Conservation (phyloP, 2,329 filamentous ascomycete species). For the Pseudocercospora musae region DNA sequence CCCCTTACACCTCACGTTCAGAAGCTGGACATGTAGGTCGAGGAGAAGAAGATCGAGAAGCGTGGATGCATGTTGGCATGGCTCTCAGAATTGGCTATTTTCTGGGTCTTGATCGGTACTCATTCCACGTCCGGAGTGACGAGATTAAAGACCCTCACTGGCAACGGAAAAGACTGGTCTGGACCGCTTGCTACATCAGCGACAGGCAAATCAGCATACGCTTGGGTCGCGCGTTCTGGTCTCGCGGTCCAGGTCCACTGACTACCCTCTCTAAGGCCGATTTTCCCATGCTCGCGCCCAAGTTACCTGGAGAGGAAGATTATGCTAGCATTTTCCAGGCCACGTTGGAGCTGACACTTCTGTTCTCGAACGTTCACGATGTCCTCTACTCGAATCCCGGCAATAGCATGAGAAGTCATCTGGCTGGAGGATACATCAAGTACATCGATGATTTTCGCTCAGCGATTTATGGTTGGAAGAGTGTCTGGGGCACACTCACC, state of each 20-base stretch:
- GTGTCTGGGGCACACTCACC: constrained; percentile 63
- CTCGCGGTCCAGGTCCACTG: constrained; percentile 65
- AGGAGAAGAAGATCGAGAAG: constrained; percentile 69
- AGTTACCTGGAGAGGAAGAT: constrained; percentile 60
- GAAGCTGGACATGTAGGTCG: constrained; percentile 62
- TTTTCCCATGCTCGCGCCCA: constrained; percentile 63
- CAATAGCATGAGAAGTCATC: constrained; percentile 66
- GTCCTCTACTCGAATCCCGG: constrained; percentile 69
- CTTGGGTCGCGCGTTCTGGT: constrained; percentile 71
- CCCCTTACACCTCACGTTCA: constrained; percentile 61
- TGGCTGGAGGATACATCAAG: constrained; percentile 69
- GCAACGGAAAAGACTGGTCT: constrained; percentile 63
- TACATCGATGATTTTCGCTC: constrained; percentile 71
- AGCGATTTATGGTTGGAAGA: constrained; percentile 68
- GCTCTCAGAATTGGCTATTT: constrained; percentile 69
- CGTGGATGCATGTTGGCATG: constrained; percentile 74
- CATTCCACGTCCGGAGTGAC: constrained; percentile 57
- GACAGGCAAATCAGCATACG: constrained; percentile 68
- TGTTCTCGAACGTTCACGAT: constrained; percentile 72
- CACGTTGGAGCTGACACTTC: constrained; percentile 66
- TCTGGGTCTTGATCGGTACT: constrained; percentile 65
- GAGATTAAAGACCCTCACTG: constrained; percentile 58
- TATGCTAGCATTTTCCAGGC: constrained; percentile 68
- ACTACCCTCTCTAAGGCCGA: constrained; percentile 63
- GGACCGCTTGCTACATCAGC: constrained; percentile 66